Evolutionary conservation across 208 protist genomes (phyloP), one percentile per base, ranked within the genome.

Genomic region (Wallacemonas sp.): DNA sequence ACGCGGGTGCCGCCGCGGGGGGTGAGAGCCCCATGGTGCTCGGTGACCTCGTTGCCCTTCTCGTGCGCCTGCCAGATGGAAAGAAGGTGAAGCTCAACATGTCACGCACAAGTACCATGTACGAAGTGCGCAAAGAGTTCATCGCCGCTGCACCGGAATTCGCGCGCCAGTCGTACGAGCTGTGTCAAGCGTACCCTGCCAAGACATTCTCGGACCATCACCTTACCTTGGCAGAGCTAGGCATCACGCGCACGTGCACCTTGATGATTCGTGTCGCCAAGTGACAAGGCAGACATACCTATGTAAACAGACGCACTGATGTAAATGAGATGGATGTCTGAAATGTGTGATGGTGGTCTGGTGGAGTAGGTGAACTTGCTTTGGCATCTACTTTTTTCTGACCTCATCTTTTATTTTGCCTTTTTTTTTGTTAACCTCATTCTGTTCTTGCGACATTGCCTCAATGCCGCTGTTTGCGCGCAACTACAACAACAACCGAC

Each of bases 141-240:
- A 20, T 67, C 4, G 22, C 57, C 26, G 86, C 88, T 1, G 72
- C 72, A 8, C 86, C 89, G 12, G 66, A 77, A 18, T 88, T 91
- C 42, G 72, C 49, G 11, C 42, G 23, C 0, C 29, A 49, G 20
- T 12, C 26, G 1, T 97, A 87, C 76, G 89, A 96, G 66, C 72
- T 97, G 7, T 88, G 73, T 54, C 77, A 93, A 32, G 79, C 91
- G 4, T 95, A 84, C 70, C 93, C 93, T 0, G 42, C 67, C 42
- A 54, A 64, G 66, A 72, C 72, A 3, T 88, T 86, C 61, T 63
- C 57, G 26, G 86, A 95, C 25, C 74, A 94, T 70, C 63, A 46
- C 3, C 45, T 82, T 20, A 95, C 93, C 2, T 66, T 97, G 16
- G 62, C 31, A 20, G 82, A 82, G 38, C 45, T 87, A 0, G 86